These are phyloP conservation scores for Colletotrichum destructivum DNA, from an alignment of 2,329 filamentous ascomycete genomes.

Conservation along the genomic window DNA sequence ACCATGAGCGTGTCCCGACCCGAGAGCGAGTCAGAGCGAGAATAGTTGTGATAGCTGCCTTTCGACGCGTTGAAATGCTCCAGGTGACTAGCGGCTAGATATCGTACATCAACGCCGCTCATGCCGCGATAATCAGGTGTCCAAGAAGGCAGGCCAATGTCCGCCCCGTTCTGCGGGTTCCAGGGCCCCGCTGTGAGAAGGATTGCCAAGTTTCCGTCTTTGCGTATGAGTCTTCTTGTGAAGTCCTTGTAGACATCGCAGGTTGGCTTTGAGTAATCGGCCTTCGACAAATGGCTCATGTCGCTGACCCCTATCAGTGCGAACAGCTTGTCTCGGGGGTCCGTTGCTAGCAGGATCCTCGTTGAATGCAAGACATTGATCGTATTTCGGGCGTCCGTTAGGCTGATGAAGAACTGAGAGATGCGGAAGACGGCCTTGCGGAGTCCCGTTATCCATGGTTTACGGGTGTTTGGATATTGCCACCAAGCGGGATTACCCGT, in stretches of 20 bases:
- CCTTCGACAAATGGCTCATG: background rate
- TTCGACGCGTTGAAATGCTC: background rate
- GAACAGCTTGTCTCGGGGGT: background rate
- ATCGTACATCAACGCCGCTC: background rate
- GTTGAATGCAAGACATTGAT: background rate
- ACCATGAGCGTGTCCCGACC: background rate
- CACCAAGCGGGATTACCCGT: background rate
- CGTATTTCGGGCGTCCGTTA: background rate
- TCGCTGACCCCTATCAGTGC: background rate
- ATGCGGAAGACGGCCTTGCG: background rate
- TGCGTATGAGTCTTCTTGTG: background rate
- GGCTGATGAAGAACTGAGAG: background rate
- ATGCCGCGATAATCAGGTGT: constrained; percentile 1
- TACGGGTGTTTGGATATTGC: background rate
- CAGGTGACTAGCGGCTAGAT: background rate
- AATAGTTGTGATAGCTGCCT: background rate
- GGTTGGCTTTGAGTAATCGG: background rate
- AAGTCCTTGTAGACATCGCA: background rate
- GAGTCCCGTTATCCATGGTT: background rate
- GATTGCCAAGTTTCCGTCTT: background rate
- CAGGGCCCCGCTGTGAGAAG: background rate
- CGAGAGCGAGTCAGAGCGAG: background rate
- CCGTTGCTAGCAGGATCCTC: background rate
- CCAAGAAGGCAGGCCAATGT: background rate
- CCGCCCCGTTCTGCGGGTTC: background rate